Conservation (phyloP, 2,329 filamentous ascomycete genomes). For the Phaeosphaeria sp. region DNA sequence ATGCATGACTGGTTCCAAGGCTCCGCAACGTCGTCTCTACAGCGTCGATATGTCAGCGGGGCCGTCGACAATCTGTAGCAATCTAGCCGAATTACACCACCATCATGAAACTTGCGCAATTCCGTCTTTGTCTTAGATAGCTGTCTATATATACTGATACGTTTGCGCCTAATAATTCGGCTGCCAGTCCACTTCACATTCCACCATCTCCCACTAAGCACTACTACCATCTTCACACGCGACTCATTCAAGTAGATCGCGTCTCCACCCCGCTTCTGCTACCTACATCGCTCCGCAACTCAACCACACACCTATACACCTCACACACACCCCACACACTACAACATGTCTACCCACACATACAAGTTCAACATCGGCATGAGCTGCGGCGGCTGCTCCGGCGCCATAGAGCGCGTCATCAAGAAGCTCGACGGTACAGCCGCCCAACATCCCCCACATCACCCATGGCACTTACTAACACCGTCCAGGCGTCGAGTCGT, state of each 20-base stretch:
- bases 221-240: conserved; percentile 1
- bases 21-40: conserved; percentile 18
- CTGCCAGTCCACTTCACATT: conserved; percentile 8
- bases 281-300: conserved; percentile 13
- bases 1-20: conserved; percentile 36
- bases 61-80: conserved; percentile 36
- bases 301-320: background rate
- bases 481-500: conserved; percentile 77
- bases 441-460: conserved; percentile 5
- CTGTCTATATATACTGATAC: conserved; percentile 21
- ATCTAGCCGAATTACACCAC: conserved; percentile 42
- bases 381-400: conserved; percentile 95
- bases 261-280: conserved; percentile 2
- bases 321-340: conserved; percentile 5
- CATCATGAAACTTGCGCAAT: conserved; percentile 43
- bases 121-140: conserved; percentile 15
- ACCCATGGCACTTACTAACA: conserved; percentile 11
- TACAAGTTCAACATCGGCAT: conserved; percentile 97
- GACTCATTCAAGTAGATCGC: background rate
- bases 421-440: conserved; percentile 85
- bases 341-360: conserved; percentile 72
- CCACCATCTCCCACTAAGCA: background rate
- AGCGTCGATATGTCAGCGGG: conserved; percentile 39
- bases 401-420: conserved; percentile 88
- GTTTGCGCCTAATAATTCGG: conserved; percentile 3